Conservation (phyloP, 306 rosid genomes). For the Senna tora region DNA sequence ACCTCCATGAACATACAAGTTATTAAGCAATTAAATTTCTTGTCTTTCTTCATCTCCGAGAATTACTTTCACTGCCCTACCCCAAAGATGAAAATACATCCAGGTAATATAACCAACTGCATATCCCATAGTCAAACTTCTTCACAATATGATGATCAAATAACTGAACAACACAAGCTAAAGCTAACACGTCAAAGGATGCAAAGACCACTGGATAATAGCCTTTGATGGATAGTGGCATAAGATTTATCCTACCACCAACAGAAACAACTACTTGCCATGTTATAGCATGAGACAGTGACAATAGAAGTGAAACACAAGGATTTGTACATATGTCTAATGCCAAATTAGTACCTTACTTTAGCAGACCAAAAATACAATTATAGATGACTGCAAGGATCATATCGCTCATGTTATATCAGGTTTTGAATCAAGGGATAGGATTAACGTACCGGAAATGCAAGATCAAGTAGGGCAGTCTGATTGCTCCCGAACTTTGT, state of each 20-base stretch:
- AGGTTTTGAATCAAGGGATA: slow-evolving; percentile 8
- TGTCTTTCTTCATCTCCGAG: background rate
- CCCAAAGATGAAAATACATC: background rate
- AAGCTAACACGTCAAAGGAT: background rate
- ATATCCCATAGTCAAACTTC: background rate
- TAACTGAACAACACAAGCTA: background rate
- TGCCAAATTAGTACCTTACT: background rate
- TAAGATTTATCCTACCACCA: too few species aligned
- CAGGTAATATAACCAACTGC: background rate
- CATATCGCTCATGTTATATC: slow-evolving; percentile 22
- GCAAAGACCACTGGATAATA: too few species aligned
- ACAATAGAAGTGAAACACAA: background rate
- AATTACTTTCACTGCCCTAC: background rate
- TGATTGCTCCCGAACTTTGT: slow-evolving; percentile 89
- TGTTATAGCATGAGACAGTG: background rate
- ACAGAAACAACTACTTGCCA: background rate
- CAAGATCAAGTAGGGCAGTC: slow-evolving; percentile 95
- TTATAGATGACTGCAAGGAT: background rate
- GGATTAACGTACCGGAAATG: slow-evolving; percentile 74
- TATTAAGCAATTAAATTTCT: background rate
- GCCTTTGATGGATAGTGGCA: too few species aligned
- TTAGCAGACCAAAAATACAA: slow-evolving; percentile 3
- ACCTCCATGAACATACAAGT: background rate
- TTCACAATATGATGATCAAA: background rate
- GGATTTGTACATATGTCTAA: background rate